phyloP scores from a whole-genome alignment of 495 filamentous ascomycete genomes.

The Penicillium riverlandense region DNA sequence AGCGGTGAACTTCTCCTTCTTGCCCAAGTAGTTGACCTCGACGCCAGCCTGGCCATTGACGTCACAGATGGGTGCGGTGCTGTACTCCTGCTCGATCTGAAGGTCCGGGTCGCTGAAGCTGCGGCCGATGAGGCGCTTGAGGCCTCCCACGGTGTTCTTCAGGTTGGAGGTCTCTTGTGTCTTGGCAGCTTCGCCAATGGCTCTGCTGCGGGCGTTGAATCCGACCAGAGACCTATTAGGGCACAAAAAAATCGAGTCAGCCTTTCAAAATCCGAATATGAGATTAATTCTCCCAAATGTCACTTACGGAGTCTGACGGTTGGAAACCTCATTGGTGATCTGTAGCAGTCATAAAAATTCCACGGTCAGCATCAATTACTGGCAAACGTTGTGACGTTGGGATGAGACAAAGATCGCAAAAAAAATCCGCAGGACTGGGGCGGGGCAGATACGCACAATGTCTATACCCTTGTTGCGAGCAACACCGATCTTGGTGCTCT shows the following conservation, averaged over 20 bases:
- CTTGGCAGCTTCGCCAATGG: constrained; percentile 91
- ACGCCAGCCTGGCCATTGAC: constrained; percentile 90
- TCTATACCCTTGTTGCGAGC: constrained; percentile 97
- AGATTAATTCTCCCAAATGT: neutral
- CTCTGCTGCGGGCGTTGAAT: constrained; percentile 88
- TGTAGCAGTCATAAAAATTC: constrained; percentile 23
- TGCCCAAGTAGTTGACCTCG: constrained; percentile 86
- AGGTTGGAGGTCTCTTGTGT: constrained; percentile 99
- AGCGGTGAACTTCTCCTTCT: constrained; percentile 89
- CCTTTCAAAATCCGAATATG: constrained; percentile 3
- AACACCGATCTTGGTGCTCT: constrained; percentile 96
- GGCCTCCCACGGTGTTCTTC: constrained; percentile 91
- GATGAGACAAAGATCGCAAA: neutral
- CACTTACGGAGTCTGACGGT: constrained; percentile 93
- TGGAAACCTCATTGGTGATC: constrained; percentile 99
- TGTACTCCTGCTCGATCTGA: constrained; percentile 82
- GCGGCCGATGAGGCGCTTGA: constrained; percentile 89
- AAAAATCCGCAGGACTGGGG: constrained; percentile 1
- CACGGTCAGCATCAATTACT: constrained; percentile 16
- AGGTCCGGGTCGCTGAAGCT: constrained; percentile 84
- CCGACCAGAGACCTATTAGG: constrained; percentile 75
- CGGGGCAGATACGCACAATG: constrained; percentile 68
- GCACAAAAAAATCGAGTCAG: constrained; percentile 24
- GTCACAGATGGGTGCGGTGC: constrained; percentile 82
- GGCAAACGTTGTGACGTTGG: neutral